phyloP scores from a whole-genome alignment of 179 eudicot genomes.

The Kewa caespitosa region DNA sequence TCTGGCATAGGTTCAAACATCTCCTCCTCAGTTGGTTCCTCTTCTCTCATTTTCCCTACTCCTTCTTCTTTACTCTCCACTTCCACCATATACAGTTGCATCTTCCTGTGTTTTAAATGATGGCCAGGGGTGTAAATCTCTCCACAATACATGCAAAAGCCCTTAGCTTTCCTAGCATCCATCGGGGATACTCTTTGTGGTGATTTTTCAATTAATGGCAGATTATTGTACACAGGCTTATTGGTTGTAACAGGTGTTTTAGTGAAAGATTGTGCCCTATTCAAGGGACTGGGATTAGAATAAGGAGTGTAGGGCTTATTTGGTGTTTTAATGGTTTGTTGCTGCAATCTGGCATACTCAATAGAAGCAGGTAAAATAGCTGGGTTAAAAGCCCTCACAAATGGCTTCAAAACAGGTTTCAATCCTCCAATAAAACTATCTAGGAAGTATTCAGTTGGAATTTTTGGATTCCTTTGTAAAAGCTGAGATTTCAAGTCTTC shows the following conservation, averaged over 20 bases:
- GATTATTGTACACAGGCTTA: too few relatives aligned
- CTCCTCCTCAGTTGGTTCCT: neutral
- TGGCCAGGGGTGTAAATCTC: neutral
- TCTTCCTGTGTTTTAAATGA: neutral
- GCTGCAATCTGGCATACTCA: neutral
- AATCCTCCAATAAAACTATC: neutral
- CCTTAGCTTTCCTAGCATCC: neutral
- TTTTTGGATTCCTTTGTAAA: neutral
- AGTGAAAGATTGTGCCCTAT: too few relatives aligned
- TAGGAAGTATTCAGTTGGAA: neutral
- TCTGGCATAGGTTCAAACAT: neutral
- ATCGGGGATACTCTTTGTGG: too few relatives aligned
- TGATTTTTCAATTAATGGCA: too few relatives aligned
- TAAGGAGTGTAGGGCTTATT: too few relatives aligned
- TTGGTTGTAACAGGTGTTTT: too few relatives aligned
- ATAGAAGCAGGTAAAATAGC: neutral
- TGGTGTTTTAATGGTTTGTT: neutral
- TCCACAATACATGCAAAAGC: neutral
- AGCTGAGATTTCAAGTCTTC: neutral
- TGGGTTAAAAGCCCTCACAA: neutral
- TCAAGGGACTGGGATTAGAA: too few relatives aligned
- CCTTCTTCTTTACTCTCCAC: neutral
- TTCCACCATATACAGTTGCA: neutral
- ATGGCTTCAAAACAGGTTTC: neutral
- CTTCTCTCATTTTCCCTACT: neutral